Evolutionary conservation across 2,329 filamentous ascomycete genomes (phyloP).

Genomic region (Fusarium setosum): DNA sequence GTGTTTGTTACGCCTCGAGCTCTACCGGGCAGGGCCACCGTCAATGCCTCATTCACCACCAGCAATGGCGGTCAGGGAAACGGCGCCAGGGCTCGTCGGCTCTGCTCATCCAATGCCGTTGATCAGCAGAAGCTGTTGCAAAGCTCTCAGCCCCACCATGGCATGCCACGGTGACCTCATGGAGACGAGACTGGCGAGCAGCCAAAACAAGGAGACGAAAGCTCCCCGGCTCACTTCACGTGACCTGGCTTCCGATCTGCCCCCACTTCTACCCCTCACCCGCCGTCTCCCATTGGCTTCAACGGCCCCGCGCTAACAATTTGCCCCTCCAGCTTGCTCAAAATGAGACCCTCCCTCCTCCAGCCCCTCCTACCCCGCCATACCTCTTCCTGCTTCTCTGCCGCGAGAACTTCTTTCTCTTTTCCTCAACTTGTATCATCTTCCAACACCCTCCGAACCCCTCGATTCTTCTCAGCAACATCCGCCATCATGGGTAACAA

Average conservation of each 20-base stretch:
- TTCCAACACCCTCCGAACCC: constrained; percentile 51
- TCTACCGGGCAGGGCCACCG: constrained; percentile 7
- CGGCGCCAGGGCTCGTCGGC: constrained; percentile 16
- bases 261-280: constrained; percentile 15
- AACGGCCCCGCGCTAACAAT: constrained; percentile 49
- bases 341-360: constrained; percentile 58
- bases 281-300: constrained; percentile 41
- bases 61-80: constrained; percentile 34
- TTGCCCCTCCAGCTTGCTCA: constrained; percentile 55
- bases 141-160: constrained; percentile 33
- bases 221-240: constrained; percentile 41
- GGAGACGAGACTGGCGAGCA: constrained; percentile 14
- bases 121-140: constrained; percentile 32
- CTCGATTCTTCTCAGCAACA: constrained; percentile 63
- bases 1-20: constrained; percentile 26
- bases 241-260: constrained; percentile 39
- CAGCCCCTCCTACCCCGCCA: constrained; percentile 61
- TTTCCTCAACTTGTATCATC: constrained; percentile 56
- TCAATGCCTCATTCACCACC: constrained; percentile 15
- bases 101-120: constrained; percentile 12
- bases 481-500: constrained; percentile 78
- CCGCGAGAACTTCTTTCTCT: constrained; percentile 55
- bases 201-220: constrained; percentile 25
- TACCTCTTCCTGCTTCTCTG: constrained; percentile 53
- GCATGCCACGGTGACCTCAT: constrained; percentile 42